Conservation (phyloP, 192 early-diverging fungal species). For the Rhizoclosmatium sp. region DNA sequence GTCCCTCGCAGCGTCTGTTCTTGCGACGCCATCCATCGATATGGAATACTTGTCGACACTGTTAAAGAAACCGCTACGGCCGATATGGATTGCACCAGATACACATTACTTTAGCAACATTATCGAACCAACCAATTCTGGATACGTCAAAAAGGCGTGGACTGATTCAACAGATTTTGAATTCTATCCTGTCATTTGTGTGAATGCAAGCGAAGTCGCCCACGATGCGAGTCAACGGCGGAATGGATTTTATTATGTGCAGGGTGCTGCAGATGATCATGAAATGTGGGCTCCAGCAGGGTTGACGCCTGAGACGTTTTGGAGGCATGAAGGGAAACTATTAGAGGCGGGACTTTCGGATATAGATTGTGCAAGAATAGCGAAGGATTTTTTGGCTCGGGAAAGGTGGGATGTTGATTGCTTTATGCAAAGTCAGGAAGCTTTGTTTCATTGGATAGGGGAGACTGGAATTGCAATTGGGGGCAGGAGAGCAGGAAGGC, state of each 20-base stretch:
- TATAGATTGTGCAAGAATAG: slow-evolving; percentile 50
- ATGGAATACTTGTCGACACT: slow-evolving; percentile 13
- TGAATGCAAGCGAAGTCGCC: slow-evolving; percentile 76
- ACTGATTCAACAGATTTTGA: not conserved
- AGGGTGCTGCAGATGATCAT: slow-evolving; percentile 90
- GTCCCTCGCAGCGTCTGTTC: slow-evolving; percentile 63
- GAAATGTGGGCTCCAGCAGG: slow-evolving; percentile 81
- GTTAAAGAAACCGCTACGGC: slow-evolving; percentile 75
- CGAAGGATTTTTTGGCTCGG: slow-evolving; percentile 41
- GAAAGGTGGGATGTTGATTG: not conserved
- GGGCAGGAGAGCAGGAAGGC: slow-evolving; percentile 40
- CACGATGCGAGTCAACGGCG: slow-evolving; percentile 53
- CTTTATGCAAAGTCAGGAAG: not conserved
- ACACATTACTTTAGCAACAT: slow-evolving; percentile 48
- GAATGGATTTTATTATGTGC: slow-evolving; percentile 78
- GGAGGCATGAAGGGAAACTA: slow-evolving; percentile 56
- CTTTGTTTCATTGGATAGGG: slow-evolving; percentile 61
- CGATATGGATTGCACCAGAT: slow-evolving; percentile 82
- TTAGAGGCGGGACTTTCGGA: slow-evolving; percentile 29
- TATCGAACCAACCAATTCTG: slow-evolving; percentile 8
- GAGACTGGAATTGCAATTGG: slow-evolving; percentile 73
- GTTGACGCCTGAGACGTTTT: slow-evolving; percentile 71
- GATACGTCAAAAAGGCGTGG: not conserved
- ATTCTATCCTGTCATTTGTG: slow-evolving; percentile 80
- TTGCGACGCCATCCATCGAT: slow-evolving; percentile 38